Evolutionary conservation across 1,284 basidiomycete genomes (phyloP).

Genomic region (Ganoderma meredithae): DNA sequence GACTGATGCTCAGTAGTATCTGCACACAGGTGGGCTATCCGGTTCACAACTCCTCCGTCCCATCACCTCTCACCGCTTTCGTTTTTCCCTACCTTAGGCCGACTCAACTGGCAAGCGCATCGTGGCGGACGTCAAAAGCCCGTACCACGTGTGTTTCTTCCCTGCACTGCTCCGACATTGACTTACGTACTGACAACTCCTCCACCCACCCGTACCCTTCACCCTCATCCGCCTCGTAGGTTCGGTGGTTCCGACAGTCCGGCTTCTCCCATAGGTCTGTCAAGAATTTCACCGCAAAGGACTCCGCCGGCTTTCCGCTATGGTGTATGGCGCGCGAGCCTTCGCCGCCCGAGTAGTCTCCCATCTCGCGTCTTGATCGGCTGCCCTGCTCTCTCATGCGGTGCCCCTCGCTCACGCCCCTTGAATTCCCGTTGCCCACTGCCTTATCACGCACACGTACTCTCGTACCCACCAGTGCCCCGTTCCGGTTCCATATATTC

Average conservation of each 20-base stretch:
- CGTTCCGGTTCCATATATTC: background rate
- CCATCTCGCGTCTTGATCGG: background rate
- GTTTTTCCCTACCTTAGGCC: conserved; percentile 29
- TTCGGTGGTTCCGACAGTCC: conserved; percentile 35
- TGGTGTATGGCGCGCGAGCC: conserved; percentile 39
- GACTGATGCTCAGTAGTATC: conserved; percentile 29
- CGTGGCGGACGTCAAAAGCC: conserved; percentile 36
- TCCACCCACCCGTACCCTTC: background rate
- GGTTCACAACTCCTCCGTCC: background rate
- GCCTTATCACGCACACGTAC: background rate
- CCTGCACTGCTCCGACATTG: background rate
- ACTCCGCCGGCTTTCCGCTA: conserved; percentile 39
- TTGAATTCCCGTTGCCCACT: background rate
- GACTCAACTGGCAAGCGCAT: conserved; percentile 25
- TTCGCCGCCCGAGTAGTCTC: conserved; percentile 5
- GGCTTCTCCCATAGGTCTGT: conserved; percentile 39
- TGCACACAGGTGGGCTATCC: conserved; percentile 31
- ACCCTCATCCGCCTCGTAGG: conserved; percentile 23
- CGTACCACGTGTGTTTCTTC: conserved; percentile 32
- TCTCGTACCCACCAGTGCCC: background rate
- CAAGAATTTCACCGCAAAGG: conserved; percentile 38
- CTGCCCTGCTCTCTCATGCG: background rate
- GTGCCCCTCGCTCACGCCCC: background rate
- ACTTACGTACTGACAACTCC: background rate
- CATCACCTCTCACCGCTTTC: conserved; percentile 5